phyloP scores from a whole-genome alignment of 2,329 filamentous ascomycete species.

The Fusarium zealandicum region DNA sequence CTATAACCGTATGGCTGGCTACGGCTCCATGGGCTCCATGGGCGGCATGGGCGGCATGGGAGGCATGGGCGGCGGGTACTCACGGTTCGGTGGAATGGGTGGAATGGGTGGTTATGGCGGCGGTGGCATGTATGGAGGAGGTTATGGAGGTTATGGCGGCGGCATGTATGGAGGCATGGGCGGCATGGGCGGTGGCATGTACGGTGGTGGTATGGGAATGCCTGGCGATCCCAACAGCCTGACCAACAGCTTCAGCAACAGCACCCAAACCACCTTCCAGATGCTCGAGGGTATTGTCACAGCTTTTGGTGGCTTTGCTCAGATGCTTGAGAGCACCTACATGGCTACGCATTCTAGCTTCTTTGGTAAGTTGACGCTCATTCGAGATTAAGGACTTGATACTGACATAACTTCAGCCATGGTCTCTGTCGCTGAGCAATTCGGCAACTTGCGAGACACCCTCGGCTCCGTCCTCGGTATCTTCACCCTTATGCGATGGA shows the following conservation, averaged over 20 bases:
- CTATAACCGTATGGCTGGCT: slow-evolving; percentile 71
- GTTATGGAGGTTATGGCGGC: slow-evolving; percentile 51
- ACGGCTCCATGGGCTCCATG: slow-evolving; percentile 57
- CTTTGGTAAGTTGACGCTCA: slow-evolving; percentile 72
- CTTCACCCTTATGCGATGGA: slow-evolving; percentile 94
- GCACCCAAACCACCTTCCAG: slow-evolving; percentile 95
- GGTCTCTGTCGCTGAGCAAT: slow-evolving; percentile 97
- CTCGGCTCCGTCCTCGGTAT: slow-evolving; percentile 93
- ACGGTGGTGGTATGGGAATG: slow-evolving; percentile 53
- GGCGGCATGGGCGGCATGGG: slow-evolving; percentile 53
- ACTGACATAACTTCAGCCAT: slow-evolving; percentile 68
- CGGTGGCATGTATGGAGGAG: slow-evolving; percentile 41
- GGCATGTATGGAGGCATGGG: slow-evolving; percentile 52
- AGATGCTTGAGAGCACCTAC: slow-evolving; percentile 99
- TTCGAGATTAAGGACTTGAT: background rate
- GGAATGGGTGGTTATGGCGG: slow-evolving; percentile 45
- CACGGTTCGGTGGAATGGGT: slow-evolving; percentile 48
- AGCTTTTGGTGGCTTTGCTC: slow-evolving; percentile 95
- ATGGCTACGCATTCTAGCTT: slow-evolving; percentile 99
- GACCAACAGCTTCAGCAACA: slow-evolving; percentile 94
- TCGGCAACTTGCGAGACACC: slow-evolving; percentile 90
- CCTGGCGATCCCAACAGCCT: slow-evolving; percentile 92
- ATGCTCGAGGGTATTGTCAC: slow-evolving; percentile 97
- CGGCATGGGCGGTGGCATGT: slow-evolving; percentile 50
- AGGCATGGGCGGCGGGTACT: slow-evolving; percentile 54